Evolutionary conservation across 441 rosid species (phyloP), one percentile per base, ranked within the genome.

Genomic region (Gossypium laxum): DNA sequence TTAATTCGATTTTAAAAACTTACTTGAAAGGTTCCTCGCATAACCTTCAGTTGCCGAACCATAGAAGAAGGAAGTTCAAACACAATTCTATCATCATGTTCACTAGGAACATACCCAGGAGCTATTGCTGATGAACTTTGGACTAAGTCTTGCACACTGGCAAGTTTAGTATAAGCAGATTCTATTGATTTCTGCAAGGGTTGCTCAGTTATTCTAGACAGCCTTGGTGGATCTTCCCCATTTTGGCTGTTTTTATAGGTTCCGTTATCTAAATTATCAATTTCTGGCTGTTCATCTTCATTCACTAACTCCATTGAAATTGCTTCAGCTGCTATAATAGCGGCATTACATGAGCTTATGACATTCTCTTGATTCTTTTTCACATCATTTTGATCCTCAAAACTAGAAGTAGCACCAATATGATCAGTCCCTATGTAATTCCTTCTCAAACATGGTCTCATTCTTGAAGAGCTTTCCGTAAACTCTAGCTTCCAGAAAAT

Each of bases 401-500:
- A 87, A 82, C 87, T 82, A 74, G 96, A 97, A 84, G 98, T 96
- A 75, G 93, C 90, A 76, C 96, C 99, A 54, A 72, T 85, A 86
- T 95, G 99, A 87, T 92, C 88, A 73, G 87, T 85, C 71, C 97
- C 97, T 66, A 68, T 73, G 78, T 95, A 91, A 67, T 88, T 82
- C 85, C 92, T 89, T 83, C 91, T 88, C 84, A 95, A 79, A 77
- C 87, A 88, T 75, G 70, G 83, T 79, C 99, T 87, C 99, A 95
- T 95, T 86, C 99, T 87, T 24, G 96, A 91, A 75, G 95, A 88
- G 83, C 85, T 91, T 82, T 95, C 99, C 91, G 84, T 87, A 70
- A 89, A 82, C 81, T 92, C 99, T 73, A 91, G 88, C 92, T 95
- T 91, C 97, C 98, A 95, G 83, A 89, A 95, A 75, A 91, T 76